phyloP scores from a whole-genome alignment of 352 stramenopile genomes.

The Globisporangium paddicum region DNA sequence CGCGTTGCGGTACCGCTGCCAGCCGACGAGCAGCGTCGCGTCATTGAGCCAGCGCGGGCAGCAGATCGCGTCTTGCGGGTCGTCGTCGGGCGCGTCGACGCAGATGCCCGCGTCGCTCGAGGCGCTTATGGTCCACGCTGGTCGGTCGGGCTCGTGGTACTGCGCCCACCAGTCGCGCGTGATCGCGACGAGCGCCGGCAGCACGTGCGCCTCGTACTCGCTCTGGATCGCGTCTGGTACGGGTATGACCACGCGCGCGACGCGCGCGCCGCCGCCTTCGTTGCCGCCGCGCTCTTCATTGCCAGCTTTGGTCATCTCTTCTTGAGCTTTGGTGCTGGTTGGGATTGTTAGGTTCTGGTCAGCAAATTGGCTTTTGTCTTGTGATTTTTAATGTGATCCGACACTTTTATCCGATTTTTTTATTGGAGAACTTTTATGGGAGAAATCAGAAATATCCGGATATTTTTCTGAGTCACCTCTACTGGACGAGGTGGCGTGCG shows the following conservation, averaged over 20 bases:
- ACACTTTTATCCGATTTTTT: too few species aligned
- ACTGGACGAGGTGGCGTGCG: too few species aligned
- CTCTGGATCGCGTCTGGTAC: background rate
- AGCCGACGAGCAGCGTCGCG: slow-evolving; percentile 9
- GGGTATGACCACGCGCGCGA: background rate
- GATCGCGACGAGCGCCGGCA: slow-evolving; percentile 2
- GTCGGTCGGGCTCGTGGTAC: background rate
- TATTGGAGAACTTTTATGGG: too few species aligned
- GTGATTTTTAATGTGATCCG: too few species aligned
- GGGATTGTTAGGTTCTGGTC: too few species aligned
- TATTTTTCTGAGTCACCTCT: too few species aligned
- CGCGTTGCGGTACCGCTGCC: slow-evolving; percentile 9
- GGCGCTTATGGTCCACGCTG: background rate
- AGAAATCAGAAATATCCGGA: too few species aligned
- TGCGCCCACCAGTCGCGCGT: slow-evolving; percentile 1
- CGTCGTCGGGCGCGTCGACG: slow-evolving; percentile 11
- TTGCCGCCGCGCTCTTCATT: too few species aligned
- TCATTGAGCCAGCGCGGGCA: slow-evolving; percentile 4
- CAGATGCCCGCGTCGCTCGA: background rate
- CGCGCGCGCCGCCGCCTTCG: background rate
- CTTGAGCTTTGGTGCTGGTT: too few species aligned
- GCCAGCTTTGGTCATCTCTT: too few species aligned
- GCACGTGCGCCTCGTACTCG: background rate
- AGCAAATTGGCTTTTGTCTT: too few species aligned
- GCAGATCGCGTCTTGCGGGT: slow-evolving; percentile 8